Evolutionary conservation across 2,329 filamentous ascomycete genomes (phyloP), one percentile per base, ranked within the genome.

Genomic region (Nakataea oryzae): DNA sequence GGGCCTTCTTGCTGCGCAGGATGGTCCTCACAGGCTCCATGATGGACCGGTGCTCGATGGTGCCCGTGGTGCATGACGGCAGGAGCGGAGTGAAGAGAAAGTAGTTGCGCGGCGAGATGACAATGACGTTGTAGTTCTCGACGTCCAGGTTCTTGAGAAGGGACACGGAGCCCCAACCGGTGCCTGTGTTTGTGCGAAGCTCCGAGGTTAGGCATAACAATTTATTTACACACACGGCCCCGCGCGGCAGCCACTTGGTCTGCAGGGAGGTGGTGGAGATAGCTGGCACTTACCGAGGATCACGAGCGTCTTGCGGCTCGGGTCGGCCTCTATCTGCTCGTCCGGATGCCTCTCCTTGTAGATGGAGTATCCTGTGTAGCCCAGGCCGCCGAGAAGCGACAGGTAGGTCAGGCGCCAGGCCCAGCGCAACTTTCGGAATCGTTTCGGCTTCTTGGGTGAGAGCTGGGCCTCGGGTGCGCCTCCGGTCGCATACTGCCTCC

Each of bases 11-110:
- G 80, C 95, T 90, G 72, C 93, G 90, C 69, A 96, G 84, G 75
- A 99, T 96, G 74, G 95, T 91, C 73, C 95, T 91, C 70, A 99
- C 89, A 63, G 95, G 95, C 81, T 99, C 95, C 95, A 99, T 99
- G 78, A 99, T 99, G 73, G 93, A 97, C 74, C 95, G 91, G 81
- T 97, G 95, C 83, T 99, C 95, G 76, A 99, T 95, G 70, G 91
- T 89, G 71, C 95, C 95, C 67, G 93, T 97, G 61, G 95, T 97
- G 79, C 95, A 99, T 73, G 93, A 97, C 67, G 95, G 95, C 65
- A 99, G 86, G 64, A 99, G 86, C 64, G 95, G 95, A 32, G 95
- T 99, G 84, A 99, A 99, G 69, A 99, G 88, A 87, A 99, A 99
- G 85, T 96, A 99, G 81, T 99, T 99, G 74, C 95, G 91, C 62